Base-by-base conservation (phyloP, 106 monocot species). In the Platanthera guangdongensis region DNA sequence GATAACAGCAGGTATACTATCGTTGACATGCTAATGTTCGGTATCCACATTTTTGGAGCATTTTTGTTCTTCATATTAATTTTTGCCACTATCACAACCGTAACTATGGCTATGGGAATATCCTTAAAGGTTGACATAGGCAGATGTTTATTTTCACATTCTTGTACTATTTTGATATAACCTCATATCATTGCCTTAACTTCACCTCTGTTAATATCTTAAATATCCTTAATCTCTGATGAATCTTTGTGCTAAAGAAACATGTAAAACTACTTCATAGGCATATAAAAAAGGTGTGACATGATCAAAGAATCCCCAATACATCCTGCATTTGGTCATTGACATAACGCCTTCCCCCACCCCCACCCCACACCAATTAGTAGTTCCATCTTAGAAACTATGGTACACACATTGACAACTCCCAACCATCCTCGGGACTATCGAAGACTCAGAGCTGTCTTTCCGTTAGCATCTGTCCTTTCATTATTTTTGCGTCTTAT, bases 1-100 rank as follows among this genome's bases (percentile, higher is more conserved):
- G 80, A 96, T 96, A 46, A 89, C 96, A 74, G 96, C 92, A 84
- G 96, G 96, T 21, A 72, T 72, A 9, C 46, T 72, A 8, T 59
- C 7, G 5, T 21, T 4, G 30, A 10, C 65, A 32, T 65, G 28
- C 30, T 32, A 65, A 9, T 65, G 22, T 65, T 8, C 28, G 1
- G 7, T 65, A 30, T 65, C 28, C 30, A 30, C 65, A 30, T 30
- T 32, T 32, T 28, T 10, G 5, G 28, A 30, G 28, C 22, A 30
- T 14, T 30, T 30, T 65, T 65, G 11, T 62, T 55, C 55, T 55
- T 7, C 8, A 9, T 30, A 30, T 65, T 32, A 25, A 63, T 30
- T 9, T 18, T 63, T 21, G 22, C 22, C 6, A 7, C 13, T 5
- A 65, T 65, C 10, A 65, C 25, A 62, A 10, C 65, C 65, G 32